Conservation (phyloP, 2,329 filamentous ascomycete genomes). For the Alternaria sp. region DNA sequence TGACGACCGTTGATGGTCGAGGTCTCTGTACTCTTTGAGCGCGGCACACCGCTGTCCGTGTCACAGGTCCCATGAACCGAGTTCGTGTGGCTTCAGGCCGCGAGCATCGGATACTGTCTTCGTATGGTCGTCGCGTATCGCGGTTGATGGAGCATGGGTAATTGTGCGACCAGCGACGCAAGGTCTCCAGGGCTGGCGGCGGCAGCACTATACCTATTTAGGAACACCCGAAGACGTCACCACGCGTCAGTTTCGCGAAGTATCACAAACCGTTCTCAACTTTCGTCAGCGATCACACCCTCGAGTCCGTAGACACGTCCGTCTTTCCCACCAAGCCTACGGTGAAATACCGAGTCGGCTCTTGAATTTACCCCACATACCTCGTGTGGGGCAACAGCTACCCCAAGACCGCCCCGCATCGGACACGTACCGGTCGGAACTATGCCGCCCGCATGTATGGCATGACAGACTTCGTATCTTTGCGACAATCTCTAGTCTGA, state of each 20-base stretch:
- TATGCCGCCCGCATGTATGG: background rate
- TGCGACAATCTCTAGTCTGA: background rate
- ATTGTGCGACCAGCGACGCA: background rate
- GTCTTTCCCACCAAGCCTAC: background rate
- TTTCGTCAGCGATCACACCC: background rate
- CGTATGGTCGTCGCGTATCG: background rate
- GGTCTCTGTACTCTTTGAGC: background rate
- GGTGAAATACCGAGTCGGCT: background rate
- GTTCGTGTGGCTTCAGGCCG: background rate
- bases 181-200: too few species aligned
- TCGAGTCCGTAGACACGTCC: too few species aligned
- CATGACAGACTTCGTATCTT: background rate
- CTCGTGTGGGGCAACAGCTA: slow-evolving; percentile 9
- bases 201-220: background rate
- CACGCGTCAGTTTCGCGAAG: background rate
- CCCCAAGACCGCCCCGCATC: slow-evolving; percentile 6
- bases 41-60: background rate
- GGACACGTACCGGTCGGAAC: background rate
- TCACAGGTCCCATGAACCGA: background rate
- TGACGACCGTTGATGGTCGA: background rate
- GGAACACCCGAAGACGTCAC: background rate
- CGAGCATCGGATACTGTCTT: background rate
- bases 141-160: background rate
- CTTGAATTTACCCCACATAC: slow-evolving; percentile 1
- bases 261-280: background rate